Base-by-base conservation (phyloP, 2,329 filamentous ascomycete species). In the Alternaria sp. region DNA sequence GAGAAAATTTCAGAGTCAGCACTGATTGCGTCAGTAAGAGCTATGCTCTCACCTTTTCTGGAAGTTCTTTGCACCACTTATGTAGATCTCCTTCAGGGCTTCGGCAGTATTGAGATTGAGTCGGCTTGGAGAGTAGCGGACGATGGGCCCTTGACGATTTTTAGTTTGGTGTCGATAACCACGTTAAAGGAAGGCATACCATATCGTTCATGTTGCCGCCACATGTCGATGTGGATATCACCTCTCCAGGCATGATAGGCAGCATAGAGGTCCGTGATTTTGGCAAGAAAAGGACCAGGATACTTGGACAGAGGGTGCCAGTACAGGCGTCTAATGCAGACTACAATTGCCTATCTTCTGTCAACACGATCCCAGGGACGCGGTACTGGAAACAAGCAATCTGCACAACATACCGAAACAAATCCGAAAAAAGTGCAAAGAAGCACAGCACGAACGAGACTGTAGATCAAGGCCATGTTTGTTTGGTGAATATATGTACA, bases 271-370 rank as follows among this genome's bases (percentile, higher is more conserved):
- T 56, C 36, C 9, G 62, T 65, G 23, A 60, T 31, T 26, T 58
- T 60, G 2, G 57, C 62, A 8, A 63, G 54, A 21, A 58, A 61
- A 5, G 64, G 64, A 5, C 64, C 64, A 6, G 64, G 64, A 36
- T 65, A 62, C 6, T 53, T 55, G 31, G 63, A 48, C 4, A 56
- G 40, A 5, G 64, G 61, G 49, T 67, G 64, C 17, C 17, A 17
- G 17, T 17, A 17, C 17, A 17, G 17, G 17, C 17, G 17, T 17
- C 17, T 17, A 17, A 17, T 17, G 17, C 17, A 17, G 17, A 17
- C 17, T 17, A 17, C 17, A 17, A 17, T 17, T 17, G 17, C 17
- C 17, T 17, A 17, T 17, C 17, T 17, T 17, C 17, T 17, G 17
- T 17, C 17, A 17, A 17, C 17, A 17, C 17, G 17, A 17, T 17